A percentile compares a stretch with the other conserved stretches of the same genome.
Evolutionary conservation across 768 basidiomycete genomes (phyloP).

Genomic region (Amanita polypyramis): DNA sequence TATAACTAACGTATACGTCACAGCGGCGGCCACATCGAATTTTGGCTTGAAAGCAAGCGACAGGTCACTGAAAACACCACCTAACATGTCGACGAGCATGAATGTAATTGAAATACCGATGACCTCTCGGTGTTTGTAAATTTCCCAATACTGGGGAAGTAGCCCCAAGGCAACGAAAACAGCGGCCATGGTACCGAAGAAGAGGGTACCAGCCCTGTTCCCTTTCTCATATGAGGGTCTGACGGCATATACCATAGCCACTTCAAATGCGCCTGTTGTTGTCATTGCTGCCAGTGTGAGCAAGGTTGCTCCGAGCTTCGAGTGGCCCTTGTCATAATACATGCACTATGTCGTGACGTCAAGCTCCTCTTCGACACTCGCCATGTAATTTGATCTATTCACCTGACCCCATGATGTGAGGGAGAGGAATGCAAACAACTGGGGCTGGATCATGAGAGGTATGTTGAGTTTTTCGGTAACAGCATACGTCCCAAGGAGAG

Average conservation of each 20-base stretch:
- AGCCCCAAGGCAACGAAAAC: conserved; percentile 42
- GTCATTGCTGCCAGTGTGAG: conserved; percentile 29
- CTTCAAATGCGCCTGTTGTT: conserved; percentile 47
- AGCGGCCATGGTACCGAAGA: conserved; percentile 55
- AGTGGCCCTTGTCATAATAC: conserved; percentile 45
- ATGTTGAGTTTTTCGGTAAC: conserved; percentile 59
- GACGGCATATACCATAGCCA: conserved; percentile 46
- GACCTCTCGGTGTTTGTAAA: conserved; percentile 52
- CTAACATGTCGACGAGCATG: conserved; percentile 59
- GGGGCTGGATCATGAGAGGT: conserved; percentile 61
- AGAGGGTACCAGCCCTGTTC: conserved; percentile 25
- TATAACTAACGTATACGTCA: conserved; percentile 53
- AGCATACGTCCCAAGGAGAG: conserved; percentile 59
- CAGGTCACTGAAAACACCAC: conserved; percentile 59
- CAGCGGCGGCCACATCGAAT: conserved; percentile 54
- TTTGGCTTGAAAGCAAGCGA: conserved; percentile 56
- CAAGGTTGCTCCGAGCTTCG: conserved; percentile 21
- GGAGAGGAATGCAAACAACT: conserved; percentile 49
- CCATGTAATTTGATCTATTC: neutral
- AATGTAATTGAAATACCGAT: conserved; percentile 62
- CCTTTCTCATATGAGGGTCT: conserved; percentile 29
- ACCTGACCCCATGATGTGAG: conserved; percentile 63
- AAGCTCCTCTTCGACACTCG: neutral
- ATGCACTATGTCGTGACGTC: conserved; percentile 39
- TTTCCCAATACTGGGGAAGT: conserved; percentile 65